These are phyloP conservation scores for Arabidopsis thaliana DNA, from an alignment of 345 rosid species.

Conservation along the genomic window TAIR10.1 NC_003070.9:6890501-6891000, in stretches of 20 bases:
- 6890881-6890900: slow-evolving; percentile 87
- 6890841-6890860: slow-evolving; percentile 97
- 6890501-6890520: slow-evolving; percentile 85
- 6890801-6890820: slow-evolving; percentile 81
- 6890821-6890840: slow-evolving; percentile 77
- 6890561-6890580: slow-evolving; percentile 77
- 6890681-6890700: not conserved
- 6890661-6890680: slow-evolving; percentile 94
- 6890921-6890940: slow-evolving; percentile 92
- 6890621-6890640: slow-evolving; percentile 72
- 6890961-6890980: slow-evolving; percentile 47
- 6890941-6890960: slow-evolving; percentile 99
- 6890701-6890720: not conserved
- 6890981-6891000: not conserved
- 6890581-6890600: slow-evolving; percentile 92
- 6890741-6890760: slow-evolving; percentile 16
- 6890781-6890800: slow-evolving; percentile 99
- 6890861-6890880: slow-evolving; percentile 81
- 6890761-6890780: slow-evolving; percentile 84
- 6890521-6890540: slow-evolving; percentile 78
- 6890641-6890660: slow-evolving; percentile 72
- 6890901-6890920: slow-evolving; percentile 94
- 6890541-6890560: slow-evolving; percentile 82
- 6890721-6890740: slow-evolving; percentile 12
- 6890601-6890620: slow-evolving; percentile 63